Evolutionary conservation across 1,284 basidiomycete genomes (phyloP).

Genomic region (Neotropicomus parvogracilis): DNA sequence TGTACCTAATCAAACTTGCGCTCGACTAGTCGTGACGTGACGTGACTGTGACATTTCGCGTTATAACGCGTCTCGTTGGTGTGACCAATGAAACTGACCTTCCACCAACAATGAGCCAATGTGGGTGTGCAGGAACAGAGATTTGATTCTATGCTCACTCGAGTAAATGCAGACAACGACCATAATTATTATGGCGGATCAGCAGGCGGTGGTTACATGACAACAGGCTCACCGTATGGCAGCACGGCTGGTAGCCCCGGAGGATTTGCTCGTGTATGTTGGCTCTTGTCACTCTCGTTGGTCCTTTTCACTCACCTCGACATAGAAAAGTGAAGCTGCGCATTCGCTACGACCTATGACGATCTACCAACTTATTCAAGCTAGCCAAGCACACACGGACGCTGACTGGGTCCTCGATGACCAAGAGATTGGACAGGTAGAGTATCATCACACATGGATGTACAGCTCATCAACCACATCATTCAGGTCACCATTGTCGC

Average conservation of each 20-base stretch:
- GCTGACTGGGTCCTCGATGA: slow-evolving; percentile 86
- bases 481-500: slow-evolving; percentile 74
- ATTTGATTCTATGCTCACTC: slow-evolving; percentile 2
- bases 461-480: background rate
- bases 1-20: slow-evolving; percentile 6
- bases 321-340: slow-evolving; percentile 45
- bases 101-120: slow-evolving; percentile 39
- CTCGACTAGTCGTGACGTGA: slow-evolving; percentile 11
- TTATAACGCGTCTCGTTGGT: slow-evolving; percentile 23
- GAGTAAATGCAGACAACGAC: slow-evolving; percentile 24
- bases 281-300: background rate
- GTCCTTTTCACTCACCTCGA: slow-evolving; percentile 1
- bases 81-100: slow-evolving; percentile 1
- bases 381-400: slow-evolving; percentile 82
- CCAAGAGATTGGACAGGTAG: slow-evolving; percentile 76
- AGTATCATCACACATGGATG: slow-evolving; percentile 17
- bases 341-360: slow-evolving; percentile 85
- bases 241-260: slow-evolving; percentile 45
- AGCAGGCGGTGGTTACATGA: slow-evolving; percentile 39
- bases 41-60: slow-evolving; percentile 28
- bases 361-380: slow-evolving; percentile 74
- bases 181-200: slow-evolving; percentile 38
- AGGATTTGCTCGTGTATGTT: slow-evolving; percentile 37
- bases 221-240: slow-evolving; percentile 44
- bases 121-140: slow-evolving; percentile 26